Conservation (phyloP, 1,284 basidiomycete genomes). For the Coniferiporia sulphurascens region DNA sequence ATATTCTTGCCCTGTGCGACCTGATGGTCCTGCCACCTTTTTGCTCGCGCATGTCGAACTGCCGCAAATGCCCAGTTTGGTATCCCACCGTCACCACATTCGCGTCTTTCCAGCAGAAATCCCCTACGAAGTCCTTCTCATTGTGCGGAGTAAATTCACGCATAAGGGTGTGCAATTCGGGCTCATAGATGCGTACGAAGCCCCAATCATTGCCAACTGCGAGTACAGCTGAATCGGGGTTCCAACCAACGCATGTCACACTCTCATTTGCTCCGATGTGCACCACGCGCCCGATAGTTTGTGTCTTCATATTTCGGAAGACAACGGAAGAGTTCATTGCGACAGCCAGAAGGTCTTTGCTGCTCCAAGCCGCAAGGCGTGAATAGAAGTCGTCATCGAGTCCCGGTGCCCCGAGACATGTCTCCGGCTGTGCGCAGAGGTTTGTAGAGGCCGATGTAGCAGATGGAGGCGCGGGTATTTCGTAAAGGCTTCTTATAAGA, state of each 20-base stretch:
- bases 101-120: constrained; percentile 14
- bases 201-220: constrained; percentile 11
- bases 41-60: constrained; percentile 13
- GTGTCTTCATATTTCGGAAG: constrained; percentile 16
- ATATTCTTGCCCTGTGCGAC: constrained; percentile 14
- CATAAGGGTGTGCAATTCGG: neutral
- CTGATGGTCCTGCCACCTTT: constrained; percentile 5
- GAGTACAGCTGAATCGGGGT: constrained; percentile 1
- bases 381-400: constrained; percentile 18
- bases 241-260: constrained; percentile 12
- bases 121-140: constrained; percentile 12
- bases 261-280: neutral
- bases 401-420: constrained; percentile 16
- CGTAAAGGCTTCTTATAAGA: constrained; percentile 13
- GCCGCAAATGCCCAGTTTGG: constrained; percentile 9
- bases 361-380: constrained; percentile 14
- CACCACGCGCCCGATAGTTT: neutral
- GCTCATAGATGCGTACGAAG: constrained; percentile 9
- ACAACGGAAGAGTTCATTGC: constrained; percentile 13
- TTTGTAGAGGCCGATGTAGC: constrained; percentile 17
- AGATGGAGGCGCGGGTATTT: constrained; percentile 8
- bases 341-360: constrained; percentile 13
- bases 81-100: constrained; percentile 18
- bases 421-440: constrained; percentile 6
- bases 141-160: neutral